Percentiles rank a stretch among this genome's conserved stretches.
Conservation (phyloP, 1,284 basidiomycete species). For the Pascua sp. region DNA sequence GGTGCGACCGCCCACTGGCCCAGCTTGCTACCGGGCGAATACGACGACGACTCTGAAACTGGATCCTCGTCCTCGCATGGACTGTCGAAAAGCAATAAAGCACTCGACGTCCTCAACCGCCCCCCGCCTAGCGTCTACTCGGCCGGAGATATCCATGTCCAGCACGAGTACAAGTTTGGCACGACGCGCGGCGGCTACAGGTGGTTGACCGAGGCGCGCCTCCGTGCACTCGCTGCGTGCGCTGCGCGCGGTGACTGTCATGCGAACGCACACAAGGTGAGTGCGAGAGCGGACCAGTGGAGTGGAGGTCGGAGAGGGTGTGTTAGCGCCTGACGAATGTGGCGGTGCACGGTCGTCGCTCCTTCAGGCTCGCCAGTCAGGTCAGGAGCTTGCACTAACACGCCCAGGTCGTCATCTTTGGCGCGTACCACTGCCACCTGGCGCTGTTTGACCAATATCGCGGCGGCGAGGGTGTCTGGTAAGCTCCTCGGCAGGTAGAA, state of each 20-base stretch:
- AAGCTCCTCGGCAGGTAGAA: not conserved
- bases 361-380: no score
- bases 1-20: no score
- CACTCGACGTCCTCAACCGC: no score
- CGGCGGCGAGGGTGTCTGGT: constrained; percentile 17
- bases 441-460: constrained; percentile 9
- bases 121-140: no score
- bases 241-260: constrained; percentile 9
- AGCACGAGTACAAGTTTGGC: no score
- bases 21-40: no score
- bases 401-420: constrained; percentile 8
- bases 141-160: no score
- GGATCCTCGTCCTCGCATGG: no score
- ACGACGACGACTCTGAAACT: no score
- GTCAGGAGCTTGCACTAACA: no score
- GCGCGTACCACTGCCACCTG: constrained; percentile 12
- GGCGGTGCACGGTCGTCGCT: no score
- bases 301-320: not conserved
- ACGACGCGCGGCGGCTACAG: not conserved
- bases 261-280: constrained; percentile 14
- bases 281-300: not conserved
- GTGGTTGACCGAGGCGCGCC: constrained; percentile 17
- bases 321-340: not conserved
- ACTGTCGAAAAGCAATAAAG: no score
- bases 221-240: constrained; percentile 13